phyloP scores from a whole-genome alignment of 345 rosid genomes.

The Ceriops decandra region DNA sequence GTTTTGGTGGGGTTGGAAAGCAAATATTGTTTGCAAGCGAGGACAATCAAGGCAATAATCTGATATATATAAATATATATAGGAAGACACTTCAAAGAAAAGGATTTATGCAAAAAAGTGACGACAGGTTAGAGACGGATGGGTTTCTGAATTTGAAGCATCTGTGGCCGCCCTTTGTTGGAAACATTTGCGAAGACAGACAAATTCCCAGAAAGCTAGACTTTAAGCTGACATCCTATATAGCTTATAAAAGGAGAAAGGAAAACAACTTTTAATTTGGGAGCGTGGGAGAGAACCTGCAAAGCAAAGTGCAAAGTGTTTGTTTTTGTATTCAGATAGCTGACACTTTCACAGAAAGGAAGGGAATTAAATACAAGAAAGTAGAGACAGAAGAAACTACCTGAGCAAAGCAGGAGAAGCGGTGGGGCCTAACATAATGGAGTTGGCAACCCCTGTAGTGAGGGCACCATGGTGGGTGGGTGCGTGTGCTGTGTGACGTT shows the following conservation, averaged over 20 bases:
- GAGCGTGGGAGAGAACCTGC: too few species aligned
- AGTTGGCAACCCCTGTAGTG: too few species aligned
- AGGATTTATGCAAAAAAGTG: not conserved
- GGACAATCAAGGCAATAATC: not conserved
- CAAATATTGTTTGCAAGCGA: not conserved
- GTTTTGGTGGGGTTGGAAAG: not conserved
- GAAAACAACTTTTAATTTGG: not conserved
- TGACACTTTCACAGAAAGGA: too few species aligned
- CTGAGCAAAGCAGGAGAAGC: too few species aligned
- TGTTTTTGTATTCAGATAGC: too few species aligned
- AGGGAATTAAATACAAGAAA: too few species aligned
- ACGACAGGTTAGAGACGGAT: not conserved
- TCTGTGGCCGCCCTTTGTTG: constrained; percentile 25
- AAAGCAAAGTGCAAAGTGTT: too few species aligned
- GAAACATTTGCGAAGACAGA: constrained; percentile 18
- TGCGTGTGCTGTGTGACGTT: too few species aligned
- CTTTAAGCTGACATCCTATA: not conserved
- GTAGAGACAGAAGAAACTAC: too few species aligned
- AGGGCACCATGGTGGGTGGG: too few species aligned
- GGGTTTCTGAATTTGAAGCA: constrained; percentile 30
- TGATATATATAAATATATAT: not conserved
- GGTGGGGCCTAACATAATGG: too few species aligned
- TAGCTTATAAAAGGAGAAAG: not conserved
- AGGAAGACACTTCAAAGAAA: not conserved
- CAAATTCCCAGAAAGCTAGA: not conserved